Percentiles rank a stretch among this genome's conserved stretches.
Evolutionary conservation across 2,329 filamentous ascomycete species (phyloP).

Genomic region (Paraconiothyrium brasiliense): DNA sequence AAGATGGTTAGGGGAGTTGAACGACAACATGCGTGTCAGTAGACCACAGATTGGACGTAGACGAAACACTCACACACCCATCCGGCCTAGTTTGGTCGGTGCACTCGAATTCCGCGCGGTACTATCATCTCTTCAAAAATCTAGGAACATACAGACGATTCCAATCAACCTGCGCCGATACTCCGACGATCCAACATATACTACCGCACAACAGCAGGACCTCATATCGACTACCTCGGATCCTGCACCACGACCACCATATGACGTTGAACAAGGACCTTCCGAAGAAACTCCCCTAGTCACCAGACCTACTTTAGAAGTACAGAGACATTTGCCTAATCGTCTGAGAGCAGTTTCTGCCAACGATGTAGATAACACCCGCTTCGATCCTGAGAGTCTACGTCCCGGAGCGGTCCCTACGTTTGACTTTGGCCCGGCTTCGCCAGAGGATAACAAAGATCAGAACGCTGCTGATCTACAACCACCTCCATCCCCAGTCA

Average conservation of each 20-base stretch:
- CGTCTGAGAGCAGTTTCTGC: slow-evolving; percentile 66
- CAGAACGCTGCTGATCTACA: slow-evolving; percentile 20
- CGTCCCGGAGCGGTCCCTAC: slow-evolving; percentile 42
- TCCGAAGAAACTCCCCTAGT: slow-evolving; percentile 33
- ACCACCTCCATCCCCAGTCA: slow-evolving; percentile 47
- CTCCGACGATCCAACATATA: slow-evolving; percentile 68
- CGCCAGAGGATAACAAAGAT: slow-evolving; percentile 37
- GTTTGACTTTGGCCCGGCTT: slow-evolving; percentile 48
- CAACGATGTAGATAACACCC: slow-evolving; percentile 62
- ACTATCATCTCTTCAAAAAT: slow-evolving; percentile 83
- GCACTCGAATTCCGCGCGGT: slow-evolving; percentile 93
- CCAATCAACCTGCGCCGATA: slow-evolving; percentile 75
- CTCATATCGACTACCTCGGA: slow-evolving; percentile 59
- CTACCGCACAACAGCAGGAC: slow-evolving; percentile 57
- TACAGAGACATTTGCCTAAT: slow-evolving; percentile 36
- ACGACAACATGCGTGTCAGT: slow-evolving; percentile 90
- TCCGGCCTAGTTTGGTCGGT: slow-evolving; percentile 91
- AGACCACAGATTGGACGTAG: slow-evolving; percentile 72
- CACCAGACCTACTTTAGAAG: slow-evolving; percentile 40
- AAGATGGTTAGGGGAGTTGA: slow-evolving; percentile 78
- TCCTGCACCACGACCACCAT: slow-evolving; percentile 53
- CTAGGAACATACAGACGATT: slow-evolving; percentile 77
- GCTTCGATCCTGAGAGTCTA: slow-evolving; percentile 52
- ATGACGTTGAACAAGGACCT: slow-evolving; percentile 34
- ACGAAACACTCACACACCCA: slow-evolving; percentile 80